Evolutionary conservation across 371 early-diverging fungal species (phyloP), one percentile per base, ranked within the genome.

Genomic region (Haplosporangium sp.): DNA sequence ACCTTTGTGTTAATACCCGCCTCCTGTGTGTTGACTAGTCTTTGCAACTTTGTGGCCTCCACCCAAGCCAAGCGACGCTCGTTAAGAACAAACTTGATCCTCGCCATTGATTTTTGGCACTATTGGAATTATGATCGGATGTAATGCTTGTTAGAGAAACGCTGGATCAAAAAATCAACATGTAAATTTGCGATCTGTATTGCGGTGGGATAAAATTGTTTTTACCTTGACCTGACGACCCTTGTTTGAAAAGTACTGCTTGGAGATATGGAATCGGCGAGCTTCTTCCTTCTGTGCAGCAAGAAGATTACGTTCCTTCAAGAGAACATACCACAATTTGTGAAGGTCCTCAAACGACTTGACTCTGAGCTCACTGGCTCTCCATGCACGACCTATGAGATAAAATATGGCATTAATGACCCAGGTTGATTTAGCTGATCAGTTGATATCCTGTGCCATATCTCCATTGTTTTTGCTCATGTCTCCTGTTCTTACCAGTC

Each of bases 261-360:
- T 77, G 37, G 82, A 74, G 50, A 96, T 83, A 20, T 87, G 85
- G 72, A 94, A 89, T 60, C 95, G 89, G 48, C 85, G 86, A 13
- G 94, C 92, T 86, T 97, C 97, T 69, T 90, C 94, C 71, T 86
- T 86, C 74, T 98, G 98, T 50, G 94, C 94, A 34, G 94, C 92
- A 64, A 98, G 88, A 67, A 95, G 65, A 76, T 98, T 98, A 82
- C 95, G 93, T 86, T 98, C 98, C 86, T 97, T 97, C 65, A 97
- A 87, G 82, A 97, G 90, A 42, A 97, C 91, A 78, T 92, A 94
- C 99, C 99, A 98, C 75, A 98, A 87, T 84, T 94, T 94, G 87
- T 98, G 99, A 71, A 98, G 88, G 85, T 98, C 99, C 38, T 98
- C 97, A 86, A 97, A 98, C 38, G 93, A 93, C 87, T 98, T 98